phyloP scores from a whole-genome alignment of 139 green algal species.

The Dunaliella primolecta region DNA sequence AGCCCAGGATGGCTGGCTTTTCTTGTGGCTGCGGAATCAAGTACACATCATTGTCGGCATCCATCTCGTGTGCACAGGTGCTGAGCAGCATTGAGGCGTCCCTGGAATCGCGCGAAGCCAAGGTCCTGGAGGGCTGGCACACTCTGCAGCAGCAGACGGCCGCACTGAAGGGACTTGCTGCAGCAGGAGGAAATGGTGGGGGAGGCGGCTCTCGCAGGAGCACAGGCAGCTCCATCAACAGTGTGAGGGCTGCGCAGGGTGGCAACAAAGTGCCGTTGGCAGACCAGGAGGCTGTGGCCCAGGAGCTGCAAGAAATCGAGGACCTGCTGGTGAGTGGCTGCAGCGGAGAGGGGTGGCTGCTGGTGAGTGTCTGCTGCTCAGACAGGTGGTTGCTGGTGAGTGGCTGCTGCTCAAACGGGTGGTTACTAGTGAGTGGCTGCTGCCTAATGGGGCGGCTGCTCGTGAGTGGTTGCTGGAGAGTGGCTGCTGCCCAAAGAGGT shows the following conservation, averaged over 20 bases:
- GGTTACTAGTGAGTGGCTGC: too few relatives aligned
- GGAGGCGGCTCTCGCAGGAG: neutral
- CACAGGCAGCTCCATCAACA: neutral
- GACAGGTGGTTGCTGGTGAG: too few relatives aligned
- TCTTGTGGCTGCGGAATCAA: neutral
- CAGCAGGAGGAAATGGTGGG: too few relatives aligned
- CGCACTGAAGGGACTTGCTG: neutral
- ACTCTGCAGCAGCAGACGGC: conserved; percentile 1
- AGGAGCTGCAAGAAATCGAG: conserved; percentile 5
- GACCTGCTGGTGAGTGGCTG: neutral
- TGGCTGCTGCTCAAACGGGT: too few relatives aligned
- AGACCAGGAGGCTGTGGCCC: neutral
- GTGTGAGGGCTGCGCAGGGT: neutral
- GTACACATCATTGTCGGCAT: too few relatives aligned
- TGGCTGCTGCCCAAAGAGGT: too few relatives aligned
- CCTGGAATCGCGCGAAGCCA: neutral
- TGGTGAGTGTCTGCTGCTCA: too few relatives aligned
- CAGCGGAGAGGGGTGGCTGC: too few relatives aligned
- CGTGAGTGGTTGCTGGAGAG: too few relatives aligned
- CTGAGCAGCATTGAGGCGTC: conserved; percentile 12
- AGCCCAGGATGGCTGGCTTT: too few relatives aligned
- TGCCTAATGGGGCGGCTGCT: too few relatives aligned
- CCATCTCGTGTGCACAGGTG: too few relatives aligned
- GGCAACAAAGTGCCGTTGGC: neutral
- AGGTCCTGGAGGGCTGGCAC: conserved; percentile 1